Conservation (phyloP, 2,329 filamentous ascomycete species). For the Cercospora beticola region DNA sequence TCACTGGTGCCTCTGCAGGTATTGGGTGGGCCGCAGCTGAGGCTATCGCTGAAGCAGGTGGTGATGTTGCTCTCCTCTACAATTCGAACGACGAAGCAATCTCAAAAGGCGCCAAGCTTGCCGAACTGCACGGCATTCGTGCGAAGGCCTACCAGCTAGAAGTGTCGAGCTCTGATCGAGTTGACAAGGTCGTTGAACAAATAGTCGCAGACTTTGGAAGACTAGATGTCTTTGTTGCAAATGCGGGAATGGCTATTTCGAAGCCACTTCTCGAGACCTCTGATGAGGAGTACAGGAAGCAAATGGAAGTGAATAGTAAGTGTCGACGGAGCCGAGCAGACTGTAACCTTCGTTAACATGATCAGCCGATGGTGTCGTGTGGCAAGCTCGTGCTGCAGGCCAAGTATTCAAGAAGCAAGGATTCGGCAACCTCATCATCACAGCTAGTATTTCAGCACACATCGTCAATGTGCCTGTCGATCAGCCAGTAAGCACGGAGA, state of each 20-base stretch:
- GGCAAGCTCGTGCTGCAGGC: constrained; percentile 46
- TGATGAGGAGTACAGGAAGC: constrained; percentile 22
- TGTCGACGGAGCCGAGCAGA: neutral
- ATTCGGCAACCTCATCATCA: constrained; percentile 54
- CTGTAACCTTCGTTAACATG: neutral
- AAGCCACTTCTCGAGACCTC: constrained; percentile 7
- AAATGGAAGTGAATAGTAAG: constrained; percentile 18
- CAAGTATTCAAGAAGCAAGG: constrained; percentile 45
- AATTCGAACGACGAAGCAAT: constrained; percentile 65
- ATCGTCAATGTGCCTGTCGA: constrained; percentile 50
- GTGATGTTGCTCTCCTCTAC: constrained; percentile 84
- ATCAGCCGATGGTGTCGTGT: constrained; percentile 42
- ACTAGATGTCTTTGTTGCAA: constrained; percentile 18
- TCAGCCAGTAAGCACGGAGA: constrained; percentile 44
- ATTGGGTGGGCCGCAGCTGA: constrained; percentile 87
- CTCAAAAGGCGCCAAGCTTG: constrained; percentile 3
- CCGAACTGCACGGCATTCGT: constrained; percentile 5
- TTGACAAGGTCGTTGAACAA: constrained; percentile 1
- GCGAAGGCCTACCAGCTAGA: neutral
- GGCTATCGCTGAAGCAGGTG: constrained; percentile 82
- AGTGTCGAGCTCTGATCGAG: neutral
- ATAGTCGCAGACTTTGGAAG: constrained; percentile 12
- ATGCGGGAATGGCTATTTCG: constrained; percentile 24
- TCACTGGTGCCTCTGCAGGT: constrained; percentile 85
- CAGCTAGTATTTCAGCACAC: constrained; percentile 37